Evolutionary conservation across 2,329 filamentous ascomycete genomes (phyloP).

Genomic region (Karstenula rhodostoma): DNA sequence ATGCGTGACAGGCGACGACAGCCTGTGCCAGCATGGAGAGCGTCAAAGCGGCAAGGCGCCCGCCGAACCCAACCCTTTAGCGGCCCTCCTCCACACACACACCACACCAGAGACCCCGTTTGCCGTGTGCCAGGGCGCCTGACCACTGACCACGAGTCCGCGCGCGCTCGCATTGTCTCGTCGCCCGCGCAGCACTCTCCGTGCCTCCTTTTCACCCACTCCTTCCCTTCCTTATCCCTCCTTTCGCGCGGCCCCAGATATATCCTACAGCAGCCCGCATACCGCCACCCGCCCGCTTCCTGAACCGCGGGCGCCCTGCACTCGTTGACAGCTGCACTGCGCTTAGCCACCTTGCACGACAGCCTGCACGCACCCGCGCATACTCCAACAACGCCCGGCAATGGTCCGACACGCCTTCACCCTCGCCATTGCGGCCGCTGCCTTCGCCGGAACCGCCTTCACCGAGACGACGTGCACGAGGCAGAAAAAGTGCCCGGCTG

Average conservation of each 20-base stretch:
- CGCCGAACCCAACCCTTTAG: neutral
- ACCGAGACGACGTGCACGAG: slow-evolving; percentile 53
- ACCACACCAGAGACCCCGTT: no score
- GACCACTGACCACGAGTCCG: slow-evolving; percentile 19
- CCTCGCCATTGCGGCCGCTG: slow-evolving; percentile 39
- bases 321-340: slow-evolving; percentile 39
- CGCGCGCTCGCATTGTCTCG: slow-evolving; percentile 3
- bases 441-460: slow-evolving; percentile 35
- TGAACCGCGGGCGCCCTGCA: neutral
- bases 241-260: slow-evolving; percentile 14
- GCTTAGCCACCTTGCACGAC: slow-evolving; percentile 44
- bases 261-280: slow-evolving; percentile 13
- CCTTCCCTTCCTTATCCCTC: slow-evolving; percentile 17
- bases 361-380: slow-evolving; percentile 27
- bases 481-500: slow-evolving; percentile 71
- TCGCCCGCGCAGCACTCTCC: slow-evolving; percentile 10
- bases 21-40: neutral
- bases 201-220: slow-evolving; percentile 14
- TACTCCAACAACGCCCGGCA: slow-evolving; percentile 26
- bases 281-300: neutral
- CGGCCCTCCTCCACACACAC: slow-evolving; percentile 12
- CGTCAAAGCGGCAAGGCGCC: slow-evolving; percentile 5
- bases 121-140: slow-evolving; percentile 22
- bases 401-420: slow-evolving; percentile 43
- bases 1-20: neutral